Base-by-base conservation (phyloP, 2,329 filamentous ascomycete genomes). In the Alternaria alternata region DNA sequence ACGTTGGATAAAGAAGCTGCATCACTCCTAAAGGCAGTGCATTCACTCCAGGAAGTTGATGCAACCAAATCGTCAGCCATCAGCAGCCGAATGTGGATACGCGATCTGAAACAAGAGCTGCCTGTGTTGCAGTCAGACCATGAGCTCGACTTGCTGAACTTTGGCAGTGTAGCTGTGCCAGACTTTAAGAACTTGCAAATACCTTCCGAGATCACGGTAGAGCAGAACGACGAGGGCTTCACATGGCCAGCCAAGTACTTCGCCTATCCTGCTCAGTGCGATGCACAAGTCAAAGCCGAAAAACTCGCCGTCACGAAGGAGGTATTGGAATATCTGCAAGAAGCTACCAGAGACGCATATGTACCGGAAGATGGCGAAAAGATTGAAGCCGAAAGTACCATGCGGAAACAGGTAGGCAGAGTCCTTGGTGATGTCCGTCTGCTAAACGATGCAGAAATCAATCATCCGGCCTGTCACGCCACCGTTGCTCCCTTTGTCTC, bases 51-150 rank as follows among this genome's bases (percentile, higher is more conserved):
- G 42, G 42, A 57, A 4, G 22, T 36, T 11, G 55, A 48, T 2
- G 11, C 52, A 6, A 30, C 48, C 12, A 54, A 59, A 1, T 1
- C 16, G 32, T 7, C 46, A 9, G 34, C 20, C 3, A 42, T 12
- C 64, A 64, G 57, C 47, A 22, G 57, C 65, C 43, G 69, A 56
- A 62, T 55, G 55, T 56, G 66, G 43, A 18, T 68, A 70, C 51
- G 32, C 48, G 32, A 68, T 16, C 53, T 82, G 38, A 85, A 81
- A 61, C 58, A 81, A 9, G 83, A 86, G 53, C 57, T 80, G 36
- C 84, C 85, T 3, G 51, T 86, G 0, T 72, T 86, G 7, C 54
- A n/a, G 3, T 77, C 74, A 3, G 82, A 85, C 62, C 74, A 81
- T 61, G 79, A 83, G 36, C 65, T 80, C 24, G 83, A 85, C 64